Evolutionary conservation across 306 rosid species (phyloP).

Genomic region (Prunus salicina): DNA sequence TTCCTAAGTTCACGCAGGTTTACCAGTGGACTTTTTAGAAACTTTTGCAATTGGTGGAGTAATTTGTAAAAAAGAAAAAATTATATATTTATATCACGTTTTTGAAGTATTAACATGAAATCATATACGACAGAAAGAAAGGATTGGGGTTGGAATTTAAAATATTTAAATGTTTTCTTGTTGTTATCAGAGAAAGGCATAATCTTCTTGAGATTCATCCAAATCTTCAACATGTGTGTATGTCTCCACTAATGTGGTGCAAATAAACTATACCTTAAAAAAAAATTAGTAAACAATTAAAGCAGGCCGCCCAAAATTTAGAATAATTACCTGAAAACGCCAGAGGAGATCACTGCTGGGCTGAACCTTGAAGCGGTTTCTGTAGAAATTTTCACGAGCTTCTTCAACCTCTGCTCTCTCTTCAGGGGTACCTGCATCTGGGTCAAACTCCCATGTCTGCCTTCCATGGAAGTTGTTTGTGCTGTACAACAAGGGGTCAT

Average conservation of each 20-base stretch:
- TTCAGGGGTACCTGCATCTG: conserved; percentile 24
- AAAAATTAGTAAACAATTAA: too few relatives aligned
- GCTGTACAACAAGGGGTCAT: conserved; percentile 37
- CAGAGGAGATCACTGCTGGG: conserved; percentile 31
- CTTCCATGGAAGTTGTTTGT: conserved; percentile 35
- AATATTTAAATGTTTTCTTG: neutral
- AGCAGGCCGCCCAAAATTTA: neutral
- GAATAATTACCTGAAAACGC: conserved; percentile 27
- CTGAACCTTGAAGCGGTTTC: conserved; percentile 22
- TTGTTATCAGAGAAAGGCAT: neutral
- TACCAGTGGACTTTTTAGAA: neutral
- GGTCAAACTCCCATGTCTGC: conserved; percentile 29
- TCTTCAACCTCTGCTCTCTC: conserved; percentile 27
- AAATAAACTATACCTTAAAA: neutral
- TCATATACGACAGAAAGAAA: neutral
- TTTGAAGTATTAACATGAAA: neutral
- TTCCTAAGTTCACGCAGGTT: neutral
- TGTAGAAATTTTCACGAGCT: conserved; percentile 24
- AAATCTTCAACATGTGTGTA: neutral
- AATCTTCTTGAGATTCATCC: neutral
- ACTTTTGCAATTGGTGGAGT: neutral
- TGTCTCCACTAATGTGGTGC: neutral
- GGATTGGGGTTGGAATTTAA: neutral
- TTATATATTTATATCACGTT: neutral
- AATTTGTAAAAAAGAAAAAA: neutral